phyloP scores from a whole-genome alignment of 345 rosid species.

The Trapa incisa region DNA sequence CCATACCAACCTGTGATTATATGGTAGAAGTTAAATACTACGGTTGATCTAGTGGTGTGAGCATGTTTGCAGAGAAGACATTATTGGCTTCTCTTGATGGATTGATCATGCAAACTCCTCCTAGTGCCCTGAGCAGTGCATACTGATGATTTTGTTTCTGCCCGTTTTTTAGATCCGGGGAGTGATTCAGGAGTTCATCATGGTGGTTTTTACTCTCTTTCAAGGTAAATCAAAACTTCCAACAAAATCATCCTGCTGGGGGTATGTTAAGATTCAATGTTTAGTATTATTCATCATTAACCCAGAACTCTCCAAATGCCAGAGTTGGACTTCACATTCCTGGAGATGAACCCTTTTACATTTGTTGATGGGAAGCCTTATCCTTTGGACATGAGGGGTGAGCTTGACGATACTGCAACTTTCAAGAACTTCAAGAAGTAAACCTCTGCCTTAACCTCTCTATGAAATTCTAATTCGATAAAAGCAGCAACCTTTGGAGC shows the following conservation, averaged over 20 bases:
- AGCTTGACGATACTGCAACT: slow-evolving; percentile 93
- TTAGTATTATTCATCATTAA: slow-evolving; percentile 6
- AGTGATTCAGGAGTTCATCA: slow-evolving; percentile 60
- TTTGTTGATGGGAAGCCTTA: slow-evolving; percentile 88
- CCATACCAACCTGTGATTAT: no score
- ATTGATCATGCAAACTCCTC: no score
- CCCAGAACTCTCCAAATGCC: slow-evolving; percentile 6
- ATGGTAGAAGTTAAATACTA: no score
- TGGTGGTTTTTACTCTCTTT: slow-evolving; percentile 54
- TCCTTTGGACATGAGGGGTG: slow-evolving; percentile 97
- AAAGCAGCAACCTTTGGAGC: not conserved
- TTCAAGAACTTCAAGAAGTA: slow-evolving; percentile 96
- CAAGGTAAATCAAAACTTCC: slow-evolving; percentile 38
- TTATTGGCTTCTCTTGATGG: no score
- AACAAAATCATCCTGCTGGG: not conserved
- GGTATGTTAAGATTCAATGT: no score
- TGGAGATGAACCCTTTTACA: slow-evolving; percentile 97
- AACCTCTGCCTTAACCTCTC: not conserved
- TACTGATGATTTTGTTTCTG: not conserved
- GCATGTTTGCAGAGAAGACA: no score
- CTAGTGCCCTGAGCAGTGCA: not conserved
- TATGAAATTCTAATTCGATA: not conserved
- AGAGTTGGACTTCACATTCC: slow-evolving; percentile 96
- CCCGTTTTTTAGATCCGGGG: slow-evolving; percentile 39
- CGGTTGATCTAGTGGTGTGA: no score